A percentile compares a stretch with the other conserved stretches of the same genome.
Evolutionary conservation across 192 early-diverging fungal genomes (phyloP).

Genomic region (Entomortierella parvispora): DNA sequence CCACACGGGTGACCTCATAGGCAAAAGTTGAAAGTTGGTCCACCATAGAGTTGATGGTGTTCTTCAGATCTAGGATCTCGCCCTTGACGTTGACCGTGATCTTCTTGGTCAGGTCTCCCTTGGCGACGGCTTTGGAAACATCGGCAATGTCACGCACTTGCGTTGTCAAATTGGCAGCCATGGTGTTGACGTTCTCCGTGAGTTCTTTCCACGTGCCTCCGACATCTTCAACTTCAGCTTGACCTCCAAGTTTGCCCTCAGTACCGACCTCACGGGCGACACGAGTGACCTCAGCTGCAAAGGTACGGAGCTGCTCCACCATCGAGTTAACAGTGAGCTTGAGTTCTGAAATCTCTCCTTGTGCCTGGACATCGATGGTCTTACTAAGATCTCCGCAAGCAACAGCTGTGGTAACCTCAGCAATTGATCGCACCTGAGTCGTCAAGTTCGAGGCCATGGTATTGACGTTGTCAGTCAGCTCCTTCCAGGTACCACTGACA

Average conservation of each 20-base stretch:
- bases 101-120: slow-evolving; percentile 66
- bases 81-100: slow-evolving; percentile 72
- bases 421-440: slow-evolving; percentile 67
- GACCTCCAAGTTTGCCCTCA: slow-evolving; percentile 65
- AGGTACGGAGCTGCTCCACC: slow-evolving; percentile 65
- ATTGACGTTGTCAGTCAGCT: slow-evolving; percentile 73
- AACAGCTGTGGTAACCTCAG: slow-evolving; percentile 68
- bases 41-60: slow-evolving; percentile 79
- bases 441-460: slow-evolving; percentile 66
- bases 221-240: slow-evolving; percentile 65
- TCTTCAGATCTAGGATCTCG: slow-evolving; percentile 77
- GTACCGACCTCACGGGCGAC: slow-evolving; percentile 76
- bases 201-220: slow-evolving; percentile 66
- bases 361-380: slow-evolving; percentile 60
- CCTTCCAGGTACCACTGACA: slow-evolving; percentile 73
- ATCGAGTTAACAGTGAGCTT: slow-evolving; percentile 66
- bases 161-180: slow-evolving; percentile 66
- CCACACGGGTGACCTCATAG: slow-evolving; percentile 78
- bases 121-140: slow-evolving; percentile 67
- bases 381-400: slow-evolving; percentile 64
- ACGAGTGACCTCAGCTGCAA: slow-evolving; percentile 71
- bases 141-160: slow-evolving; percentile 73
- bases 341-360: slow-evolving; percentile 61
- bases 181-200: slow-evolving; percentile 69
- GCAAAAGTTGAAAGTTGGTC: slow-evolving; percentile 65